Conservation (phyloP, 352 stramenopile genomes). For the Phytopythium delawarense region DNA sequence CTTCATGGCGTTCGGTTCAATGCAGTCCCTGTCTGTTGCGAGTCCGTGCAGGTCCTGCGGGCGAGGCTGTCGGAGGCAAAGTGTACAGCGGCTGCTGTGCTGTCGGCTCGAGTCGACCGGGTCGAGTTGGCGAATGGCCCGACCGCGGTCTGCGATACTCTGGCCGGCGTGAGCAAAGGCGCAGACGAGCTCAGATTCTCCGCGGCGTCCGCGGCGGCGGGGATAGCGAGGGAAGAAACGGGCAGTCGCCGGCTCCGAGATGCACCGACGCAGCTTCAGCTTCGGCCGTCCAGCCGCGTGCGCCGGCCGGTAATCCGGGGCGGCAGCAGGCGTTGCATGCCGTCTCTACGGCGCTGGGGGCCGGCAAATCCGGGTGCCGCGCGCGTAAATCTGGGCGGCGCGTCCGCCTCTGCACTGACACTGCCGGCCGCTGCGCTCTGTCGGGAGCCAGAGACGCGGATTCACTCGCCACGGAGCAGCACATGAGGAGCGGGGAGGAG, state of each 20-base stretch:
- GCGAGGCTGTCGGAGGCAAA: neutral
- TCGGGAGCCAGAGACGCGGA: neutral
- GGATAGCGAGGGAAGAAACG: neutral
- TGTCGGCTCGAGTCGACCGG: neutral
- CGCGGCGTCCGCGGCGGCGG: too few species aligned
- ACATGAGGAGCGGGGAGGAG: too few species aligned
- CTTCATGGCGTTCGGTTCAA: conserved; percentile 10
- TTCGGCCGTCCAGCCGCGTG: neutral
- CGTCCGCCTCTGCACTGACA: neutral
- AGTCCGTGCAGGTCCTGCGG: neutral
- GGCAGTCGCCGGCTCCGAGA: neutral
- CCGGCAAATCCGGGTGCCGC: neutral
- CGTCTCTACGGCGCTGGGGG: neutral
- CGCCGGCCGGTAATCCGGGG: neutral
- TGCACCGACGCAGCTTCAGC: neutral
- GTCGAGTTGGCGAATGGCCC: neutral
- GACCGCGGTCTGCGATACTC: neutral
- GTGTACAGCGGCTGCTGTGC: neutral
- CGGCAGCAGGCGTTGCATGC: too few species aligned
- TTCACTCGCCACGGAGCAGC: neutral
- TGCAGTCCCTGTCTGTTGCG: too few species aligned
- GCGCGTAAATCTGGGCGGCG: neutral
- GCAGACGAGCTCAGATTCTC: neutral
- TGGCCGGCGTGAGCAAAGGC: neutral
- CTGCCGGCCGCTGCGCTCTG: neutral